phyloP scores from a whole-genome alignment of 2,329 filamentous ascomycete species.

The Ceratocystis destructans region DNA sequence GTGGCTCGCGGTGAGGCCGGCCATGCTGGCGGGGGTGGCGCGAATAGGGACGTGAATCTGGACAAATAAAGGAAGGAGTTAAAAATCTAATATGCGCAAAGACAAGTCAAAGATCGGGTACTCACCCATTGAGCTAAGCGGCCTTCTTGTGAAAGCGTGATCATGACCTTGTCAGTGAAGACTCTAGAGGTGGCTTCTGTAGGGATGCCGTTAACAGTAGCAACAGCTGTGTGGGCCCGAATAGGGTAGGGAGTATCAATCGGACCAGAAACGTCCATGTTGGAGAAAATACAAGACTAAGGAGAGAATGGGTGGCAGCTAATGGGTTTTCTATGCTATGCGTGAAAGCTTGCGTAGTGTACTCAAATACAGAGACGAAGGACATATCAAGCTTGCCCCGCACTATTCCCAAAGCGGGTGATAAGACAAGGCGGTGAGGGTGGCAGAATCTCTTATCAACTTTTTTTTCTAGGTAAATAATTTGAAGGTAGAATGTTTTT shows the following conservation, averaged over 20 bases:
- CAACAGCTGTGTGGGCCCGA: conserved; percentile 43
- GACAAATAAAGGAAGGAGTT: neutral
- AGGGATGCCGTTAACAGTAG: conserved; percentile 49
- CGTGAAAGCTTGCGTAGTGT: too few species aligned
- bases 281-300: neutral
- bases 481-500: neutral
- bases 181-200: conserved; percentile 61
- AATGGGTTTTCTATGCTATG: neutral
- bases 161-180: conserved; percentile 81
- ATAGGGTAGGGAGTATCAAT: conserved; percentile 52
- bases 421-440: conserved; percentile 17
- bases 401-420: conserved; percentile 27
- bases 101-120: conserved; percentile 10
- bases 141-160: conserved; percentile 78
- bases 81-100: neutral
- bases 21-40: conserved; percentile 36
- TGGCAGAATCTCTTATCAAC: conserved; percentile 26
- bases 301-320: neutral
- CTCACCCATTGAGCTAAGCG: conserved; percentile 81
- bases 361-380: too few species aligned
- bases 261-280: conserved; percentile 2
- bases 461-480: conserved; percentile 12
- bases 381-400: conserved; percentile 22
- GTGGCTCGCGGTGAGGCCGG: conserved; percentile 13
- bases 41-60: conserved; percentile 68